Conservation (phyloP, 2,329 filamentous ascomycete genomes). For the Diplodia mutila region DNA sequence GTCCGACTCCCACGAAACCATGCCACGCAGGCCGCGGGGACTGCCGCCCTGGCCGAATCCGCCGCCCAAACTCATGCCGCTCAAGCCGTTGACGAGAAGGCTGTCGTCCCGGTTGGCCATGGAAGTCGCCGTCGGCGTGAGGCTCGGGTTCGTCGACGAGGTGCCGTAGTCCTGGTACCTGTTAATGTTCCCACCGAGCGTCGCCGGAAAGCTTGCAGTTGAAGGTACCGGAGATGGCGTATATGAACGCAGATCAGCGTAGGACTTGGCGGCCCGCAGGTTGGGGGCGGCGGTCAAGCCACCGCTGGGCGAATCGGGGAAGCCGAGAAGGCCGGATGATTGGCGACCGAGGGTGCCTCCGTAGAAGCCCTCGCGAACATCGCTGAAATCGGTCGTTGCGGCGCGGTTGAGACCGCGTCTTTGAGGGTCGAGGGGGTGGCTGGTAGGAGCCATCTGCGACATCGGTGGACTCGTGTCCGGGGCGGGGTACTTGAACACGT, state of each 20-base stretch:
- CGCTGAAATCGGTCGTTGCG: constrained; percentile 96
- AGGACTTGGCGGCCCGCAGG: constrained; percentile 91
- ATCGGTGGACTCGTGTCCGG: constrained; percentile 64
- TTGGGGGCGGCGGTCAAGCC: constrained; percentile 73
- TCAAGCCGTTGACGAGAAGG: constrained; percentile 66
- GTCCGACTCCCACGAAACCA: constrained; percentile 64
- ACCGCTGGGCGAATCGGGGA: constrained; percentile 71
- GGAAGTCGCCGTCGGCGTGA: constrained; percentile 62
- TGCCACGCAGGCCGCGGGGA: constrained; percentile 62
- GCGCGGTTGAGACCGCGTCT: constrained; percentile 87
- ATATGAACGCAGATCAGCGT: constrained; percentile 92
- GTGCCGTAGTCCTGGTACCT: constrained; percentile 62
- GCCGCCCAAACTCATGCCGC: constrained; percentile 61
- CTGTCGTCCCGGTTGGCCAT: constrained; percentile 60
- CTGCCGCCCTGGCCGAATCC: constrained; percentile 55
- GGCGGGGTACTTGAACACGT: constrained; percentile 75
- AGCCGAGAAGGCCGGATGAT: constrained; percentile 76
- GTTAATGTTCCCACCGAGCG: constrained; percentile 64
- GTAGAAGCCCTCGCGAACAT: constrained; percentile 74
- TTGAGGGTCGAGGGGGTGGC: constrained; percentile 73
- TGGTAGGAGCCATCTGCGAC: constrained; percentile 60
- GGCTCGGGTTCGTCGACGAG: constrained; percentile 66
- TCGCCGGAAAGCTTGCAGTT: constrained; percentile 81
- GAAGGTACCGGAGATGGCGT: constrained; percentile 92
- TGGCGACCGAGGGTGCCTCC: constrained; percentile 77